Conservation (phyloP, 345 rosid genomes). For the Gossypium rotundifolium region DNA sequence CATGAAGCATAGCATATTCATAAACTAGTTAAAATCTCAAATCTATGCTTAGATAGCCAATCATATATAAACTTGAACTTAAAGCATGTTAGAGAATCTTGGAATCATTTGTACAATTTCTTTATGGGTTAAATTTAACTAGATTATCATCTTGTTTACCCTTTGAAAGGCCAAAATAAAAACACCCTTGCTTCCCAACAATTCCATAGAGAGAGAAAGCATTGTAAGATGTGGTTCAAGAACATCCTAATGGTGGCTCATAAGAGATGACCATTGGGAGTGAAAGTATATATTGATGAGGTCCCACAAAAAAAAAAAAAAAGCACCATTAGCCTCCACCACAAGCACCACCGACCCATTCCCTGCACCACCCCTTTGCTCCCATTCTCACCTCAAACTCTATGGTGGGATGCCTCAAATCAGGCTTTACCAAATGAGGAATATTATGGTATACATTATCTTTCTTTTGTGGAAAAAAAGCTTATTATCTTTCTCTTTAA, state of each 20-base stretch:
- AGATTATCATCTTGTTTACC: constrained; percentile 22
- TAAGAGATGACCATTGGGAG: constrained; percentile 9
- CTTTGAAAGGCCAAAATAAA: constrained; percentile 11
- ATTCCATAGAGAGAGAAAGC: constrained; percentile 6
- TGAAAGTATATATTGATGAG: background rate
- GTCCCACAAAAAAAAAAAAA: background rate
- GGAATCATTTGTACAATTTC: constrained; percentile 20
- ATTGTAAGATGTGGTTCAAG: constrained; percentile 14
- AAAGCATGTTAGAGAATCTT: constrained; percentile 20
- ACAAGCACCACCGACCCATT: constrained; percentile 25
- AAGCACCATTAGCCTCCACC: constrained; percentile 14
- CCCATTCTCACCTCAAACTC: background rate
- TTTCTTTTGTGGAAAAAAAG: constrained; percentile 7
- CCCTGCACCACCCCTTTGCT: constrained; percentile 31
- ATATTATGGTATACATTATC: constrained; percentile 28
- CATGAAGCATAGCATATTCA: background rate
- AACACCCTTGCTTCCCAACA: constrained; percentile 23
- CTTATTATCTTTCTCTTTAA: constrained; percentile 18
- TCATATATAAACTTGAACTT: constrained; percentile 2
- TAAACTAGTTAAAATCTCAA: constrained; percentile 4
- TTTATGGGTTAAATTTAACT: constrained; percentile 2
- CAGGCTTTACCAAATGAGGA: constrained; percentile 31
- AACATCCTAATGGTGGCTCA: constrained; percentile 20
- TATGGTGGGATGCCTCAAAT: constrained; percentile 30
- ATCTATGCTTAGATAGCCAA: constrained; percentile 6